A percentile compares a stretch with the other conserved stretches of the same genome.
Conservation (phyloP, 2,329 filamentous ascomycete genomes). For the Fusarium nygamai region DNA sequence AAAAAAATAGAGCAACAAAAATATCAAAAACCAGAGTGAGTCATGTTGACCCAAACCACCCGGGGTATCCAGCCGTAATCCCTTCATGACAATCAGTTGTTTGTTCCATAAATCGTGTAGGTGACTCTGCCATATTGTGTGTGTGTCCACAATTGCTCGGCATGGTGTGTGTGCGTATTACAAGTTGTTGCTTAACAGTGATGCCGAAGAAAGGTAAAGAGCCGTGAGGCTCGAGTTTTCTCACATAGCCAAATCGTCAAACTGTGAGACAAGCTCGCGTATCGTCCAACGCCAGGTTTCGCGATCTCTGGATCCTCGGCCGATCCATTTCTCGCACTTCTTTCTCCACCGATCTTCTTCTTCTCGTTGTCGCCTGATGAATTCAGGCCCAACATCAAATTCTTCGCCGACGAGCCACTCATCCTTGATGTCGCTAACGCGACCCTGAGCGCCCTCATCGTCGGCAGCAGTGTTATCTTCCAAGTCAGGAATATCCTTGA, state of each 20-base stretch:
- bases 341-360: conserved; percentile 92
- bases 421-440: conserved; percentile 72
- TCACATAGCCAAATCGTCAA: conserved; percentile 52
- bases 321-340: conserved; percentile 88
- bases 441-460: conserved; percentile 59
- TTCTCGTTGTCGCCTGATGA: conserved; percentile 86
- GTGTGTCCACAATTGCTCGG: conserved; percentile 36
- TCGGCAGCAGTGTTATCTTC: conserved; percentile 72
- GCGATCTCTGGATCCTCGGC: conserved; percentile 63
- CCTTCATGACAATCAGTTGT: conserved; percentile 20
- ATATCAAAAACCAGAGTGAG: conserved; percentile 17
- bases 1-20: background rate
- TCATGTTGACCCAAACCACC: conserved; percentile 10
- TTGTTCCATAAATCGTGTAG: conserved; percentile 25
- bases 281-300: conserved; percentile 83
- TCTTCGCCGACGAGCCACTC: conserved; percentile 93
- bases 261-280: conserved; percentile 64
- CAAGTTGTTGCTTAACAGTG: conserved; percentile 35
- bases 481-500: conserved; percentile 93
- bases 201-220: conserved; percentile 31
- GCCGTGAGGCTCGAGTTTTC: conserved; percentile 14
- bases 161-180: conserved; percentile 37
- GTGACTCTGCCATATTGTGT: conserved; percentile 24
- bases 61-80: conserved; percentile 39
- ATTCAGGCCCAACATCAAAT: conserved; percentile 96